Evolutionary conservation across 192 early-diverging fungal genomes (phyloP).

Genomic region (Spinellus fusiger): DNA sequence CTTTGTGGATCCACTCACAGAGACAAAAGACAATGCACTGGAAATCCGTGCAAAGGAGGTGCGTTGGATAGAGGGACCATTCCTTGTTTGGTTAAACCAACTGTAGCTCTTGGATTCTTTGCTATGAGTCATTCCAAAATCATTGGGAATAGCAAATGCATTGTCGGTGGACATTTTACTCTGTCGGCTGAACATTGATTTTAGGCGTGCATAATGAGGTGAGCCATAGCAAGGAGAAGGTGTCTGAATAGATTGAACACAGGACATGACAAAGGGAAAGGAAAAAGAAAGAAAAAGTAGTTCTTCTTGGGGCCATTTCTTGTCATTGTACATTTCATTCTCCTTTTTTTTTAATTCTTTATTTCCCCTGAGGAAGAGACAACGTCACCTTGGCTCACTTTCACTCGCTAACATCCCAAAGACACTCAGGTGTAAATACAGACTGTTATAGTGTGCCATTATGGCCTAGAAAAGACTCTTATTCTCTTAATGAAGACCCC

Average conservation of each 20-base stretch:
- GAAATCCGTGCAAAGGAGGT: too few relatives aligned
- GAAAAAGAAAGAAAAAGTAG: too few relatives aligned
- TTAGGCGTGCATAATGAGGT: conserved; percentile 11
- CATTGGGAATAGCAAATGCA: conserved; percentile 4
- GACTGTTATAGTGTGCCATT: too few relatives aligned
- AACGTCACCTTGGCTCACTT: background rate
- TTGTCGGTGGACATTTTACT: background rate
- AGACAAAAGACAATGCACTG: too few relatives aligned
- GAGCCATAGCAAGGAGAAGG: conserved; percentile 3
- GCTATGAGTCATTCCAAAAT: conserved; percentile 8
- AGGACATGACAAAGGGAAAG: conserved; percentile 4
- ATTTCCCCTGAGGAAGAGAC: background rate
- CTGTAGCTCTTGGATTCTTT: conserved; percentile 8
- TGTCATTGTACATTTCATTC: too few relatives aligned
- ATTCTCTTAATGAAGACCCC: too few relatives aligned
- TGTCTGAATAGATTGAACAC: conserved; percentile 10
- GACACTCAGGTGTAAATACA: too few relatives aligned
- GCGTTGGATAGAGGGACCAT: background rate
- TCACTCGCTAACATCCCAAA: background rate
- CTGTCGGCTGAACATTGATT: conserved; percentile 1
- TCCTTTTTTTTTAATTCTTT: conserved; percentile 3
- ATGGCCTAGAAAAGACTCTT: too few relatives aligned
- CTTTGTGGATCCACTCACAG: too few relatives aligned
- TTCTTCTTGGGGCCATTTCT: too few relatives aligned
- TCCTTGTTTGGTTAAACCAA: background rate